Percentiles rank a stretch among this genome's conserved stretches.
Conservation (phyloP, 768 basidiomycete species). For the Phaeotremella skinneri region DNA sequence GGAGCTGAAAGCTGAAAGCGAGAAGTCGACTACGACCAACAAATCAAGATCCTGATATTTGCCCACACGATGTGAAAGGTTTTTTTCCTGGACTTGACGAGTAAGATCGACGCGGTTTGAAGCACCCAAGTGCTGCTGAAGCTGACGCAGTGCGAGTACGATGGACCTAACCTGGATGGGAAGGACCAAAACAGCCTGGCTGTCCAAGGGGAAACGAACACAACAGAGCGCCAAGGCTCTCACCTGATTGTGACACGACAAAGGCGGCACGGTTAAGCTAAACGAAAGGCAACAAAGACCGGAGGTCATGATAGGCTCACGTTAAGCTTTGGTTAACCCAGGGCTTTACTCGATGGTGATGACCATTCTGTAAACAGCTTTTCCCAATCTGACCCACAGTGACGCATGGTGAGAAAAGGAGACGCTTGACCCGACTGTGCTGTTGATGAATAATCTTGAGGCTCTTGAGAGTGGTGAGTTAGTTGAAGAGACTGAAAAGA, state of each 20-base stretch:
- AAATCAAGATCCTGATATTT: background rate
- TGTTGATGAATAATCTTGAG: too few relatives aligned
- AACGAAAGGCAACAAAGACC: background rate
- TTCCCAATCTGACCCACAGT: too few relatives aligned
- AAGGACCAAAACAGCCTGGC: background rate
- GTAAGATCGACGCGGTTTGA: background rate
- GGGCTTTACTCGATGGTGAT: background rate
- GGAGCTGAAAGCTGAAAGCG: background rate
- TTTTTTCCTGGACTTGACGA: background rate
- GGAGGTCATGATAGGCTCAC: slow-evolving; percentile 4
- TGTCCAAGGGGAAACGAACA: background rate
- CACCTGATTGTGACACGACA: background rate
- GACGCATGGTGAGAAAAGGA: too few relatives aligned
- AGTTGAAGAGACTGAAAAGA: too few relatives aligned
- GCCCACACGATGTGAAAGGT: slow-evolving; percentile 2
- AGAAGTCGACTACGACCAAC: background rate
- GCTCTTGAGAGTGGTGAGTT: too few relatives aligned
- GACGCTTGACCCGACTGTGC: too few relatives aligned
- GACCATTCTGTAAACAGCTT: too few relatives aligned
- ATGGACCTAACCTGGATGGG: background rate
- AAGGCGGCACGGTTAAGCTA: slow-evolving; percentile 3
- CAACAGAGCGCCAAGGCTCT: background rate
- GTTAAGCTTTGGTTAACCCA: slow-evolving; percentile 2
- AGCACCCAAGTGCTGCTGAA: too few relatives aligned
- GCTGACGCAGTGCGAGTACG: background rate